phyloP scores from a whole-genome alignment of 2,329 filamentous ascomycete genomes.

The Sarocladium brachiariae region DNA sequence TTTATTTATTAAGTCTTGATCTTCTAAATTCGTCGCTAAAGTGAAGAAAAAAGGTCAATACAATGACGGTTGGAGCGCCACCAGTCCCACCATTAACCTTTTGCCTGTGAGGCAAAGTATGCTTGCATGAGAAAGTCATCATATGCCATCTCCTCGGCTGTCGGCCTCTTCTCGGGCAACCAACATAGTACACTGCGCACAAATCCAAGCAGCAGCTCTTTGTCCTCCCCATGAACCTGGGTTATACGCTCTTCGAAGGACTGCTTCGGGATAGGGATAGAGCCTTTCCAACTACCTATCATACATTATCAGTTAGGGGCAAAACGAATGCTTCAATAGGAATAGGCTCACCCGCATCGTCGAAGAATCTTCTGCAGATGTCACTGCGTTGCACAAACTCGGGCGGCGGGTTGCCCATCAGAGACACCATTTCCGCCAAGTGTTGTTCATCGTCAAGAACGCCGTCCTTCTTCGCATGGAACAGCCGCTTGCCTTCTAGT shows the following conservation, averaged over 20 bases:
- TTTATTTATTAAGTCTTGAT: too few species aligned
- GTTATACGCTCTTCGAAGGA: constrained; percentile 18
- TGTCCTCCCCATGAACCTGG: constrained; percentile 17
- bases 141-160: constrained; percentile 17
- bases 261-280: constrained; percentile 20
- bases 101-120: constrained; percentile 10
- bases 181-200: constrained; percentile 19
- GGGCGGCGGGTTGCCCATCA: constrained; percentile 28
- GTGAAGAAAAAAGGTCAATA: too few species aligned
- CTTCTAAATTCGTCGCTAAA: too few species aligned
- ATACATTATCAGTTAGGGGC: constrained; percentile 2
- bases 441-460: constrained; percentile 21
- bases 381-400: constrained; percentile 25
- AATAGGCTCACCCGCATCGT: constrained; percentile 15
- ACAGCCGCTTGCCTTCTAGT: constrained; percentile 23
- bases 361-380: constrained; percentile 16
- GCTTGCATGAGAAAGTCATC: constrained; percentile 15
- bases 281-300: constrained; percentile 21
- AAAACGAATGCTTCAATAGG: neutral
- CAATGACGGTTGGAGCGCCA: too few species aligned
- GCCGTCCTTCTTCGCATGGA: constrained; percentile 17
- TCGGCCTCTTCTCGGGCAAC: constrained; percentile 20
- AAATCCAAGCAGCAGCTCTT: constrained; percentile 16
- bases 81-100: too few species aligned
- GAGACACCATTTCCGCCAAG: constrained; percentile 28